Conservation (phyloP, 164 flowering plant species). For the Magnolia kwangsiensis region DNA sequence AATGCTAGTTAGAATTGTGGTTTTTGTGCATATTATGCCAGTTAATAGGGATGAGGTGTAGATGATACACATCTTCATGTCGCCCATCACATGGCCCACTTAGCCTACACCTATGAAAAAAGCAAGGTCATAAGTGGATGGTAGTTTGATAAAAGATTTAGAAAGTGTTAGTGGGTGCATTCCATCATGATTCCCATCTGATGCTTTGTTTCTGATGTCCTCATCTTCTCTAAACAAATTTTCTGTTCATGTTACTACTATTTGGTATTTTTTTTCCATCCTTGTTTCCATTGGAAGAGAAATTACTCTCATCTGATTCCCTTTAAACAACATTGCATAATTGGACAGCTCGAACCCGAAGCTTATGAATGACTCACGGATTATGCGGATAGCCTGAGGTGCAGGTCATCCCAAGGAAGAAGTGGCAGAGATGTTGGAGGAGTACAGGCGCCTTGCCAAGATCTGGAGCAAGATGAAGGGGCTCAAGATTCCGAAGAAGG, state of each 20-base stretch:
- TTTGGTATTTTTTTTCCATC: too few species aligned
- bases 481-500: conserved; percentile 91
- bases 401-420: conserved; percentile 68
- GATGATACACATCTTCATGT: neutral
- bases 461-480: conserved; percentile 98
- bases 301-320: neutral
- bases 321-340: conserved; percentile 42
- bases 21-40: neutral
- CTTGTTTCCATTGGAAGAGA: neutral
- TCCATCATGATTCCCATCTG: neutral
- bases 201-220: neutral
- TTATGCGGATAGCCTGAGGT: conserved; percentile 88
- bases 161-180: neutral
- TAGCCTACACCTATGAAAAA: too few species aligned
- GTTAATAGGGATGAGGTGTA: neutral
- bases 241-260: neutral
- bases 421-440: conserved; percentile 93
- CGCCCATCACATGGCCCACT: too few species aligned
- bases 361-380: conserved; percentile 80
- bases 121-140: neutral
- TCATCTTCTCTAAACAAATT: too few species aligned
- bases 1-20: neutral
- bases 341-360: conserved; percentile 90
- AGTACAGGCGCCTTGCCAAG: conserved; percentile 93
- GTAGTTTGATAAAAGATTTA: too few species aligned